Conservation (phyloP, 2,329 filamentous ascomycete species). For the Aspergillus versicolor region DNA sequence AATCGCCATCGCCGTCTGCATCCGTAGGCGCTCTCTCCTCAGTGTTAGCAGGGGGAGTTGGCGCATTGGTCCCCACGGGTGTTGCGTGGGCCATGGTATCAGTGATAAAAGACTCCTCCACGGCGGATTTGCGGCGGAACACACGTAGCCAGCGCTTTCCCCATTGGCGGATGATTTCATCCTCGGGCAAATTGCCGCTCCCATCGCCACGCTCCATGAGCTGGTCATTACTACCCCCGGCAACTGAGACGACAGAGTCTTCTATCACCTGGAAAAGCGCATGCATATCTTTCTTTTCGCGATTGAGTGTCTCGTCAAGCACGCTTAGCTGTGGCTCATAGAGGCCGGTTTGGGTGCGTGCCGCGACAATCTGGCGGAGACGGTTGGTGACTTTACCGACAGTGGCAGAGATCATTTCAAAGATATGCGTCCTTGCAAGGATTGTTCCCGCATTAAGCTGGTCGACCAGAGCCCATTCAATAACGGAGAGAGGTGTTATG, state of each 20-base stretch:
- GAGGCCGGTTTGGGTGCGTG: constrained; percentile 58
- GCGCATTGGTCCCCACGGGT: constrained; percentile 40
- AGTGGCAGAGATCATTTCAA: constrained; percentile 86
- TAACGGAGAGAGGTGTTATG: constrained; percentile 77
- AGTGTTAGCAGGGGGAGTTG: constrained; percentile 18
- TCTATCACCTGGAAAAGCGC: constrained; percentile 79
- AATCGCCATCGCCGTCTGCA: constrained; percentile 27
- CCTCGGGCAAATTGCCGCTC: constrained; percentile 50
- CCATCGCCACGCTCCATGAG: constrained; percentile 67
- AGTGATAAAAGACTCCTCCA: constrained; percentile 73
- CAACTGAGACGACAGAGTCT: constrained; percentile 72
- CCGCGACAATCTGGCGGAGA: constrained; percentile 73
- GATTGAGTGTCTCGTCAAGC: constrained; percentile 65
- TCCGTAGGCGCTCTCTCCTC: constrained; percentile 13
- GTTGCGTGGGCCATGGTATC: constrained; percentile 54
- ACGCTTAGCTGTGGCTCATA: constrained; percentile 55
- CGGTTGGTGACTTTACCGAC: constrained; percentile 87
- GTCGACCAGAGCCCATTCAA: constrained; percentile 84
- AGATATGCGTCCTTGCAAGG: constrained; percentile 74
- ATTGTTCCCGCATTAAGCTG: constrained; percentile 62
- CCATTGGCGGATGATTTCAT: constrained; percentile 73
- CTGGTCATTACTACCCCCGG: constrained; percentile 70
- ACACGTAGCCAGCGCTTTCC: constrained; percentile 82
- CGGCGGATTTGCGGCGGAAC: constrained; percentile 75
- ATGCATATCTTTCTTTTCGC: constrained; percentile 72